Conservation (phyloP, 116 monocot genomes). For the Phalaenopsis hybrid region DNA sequence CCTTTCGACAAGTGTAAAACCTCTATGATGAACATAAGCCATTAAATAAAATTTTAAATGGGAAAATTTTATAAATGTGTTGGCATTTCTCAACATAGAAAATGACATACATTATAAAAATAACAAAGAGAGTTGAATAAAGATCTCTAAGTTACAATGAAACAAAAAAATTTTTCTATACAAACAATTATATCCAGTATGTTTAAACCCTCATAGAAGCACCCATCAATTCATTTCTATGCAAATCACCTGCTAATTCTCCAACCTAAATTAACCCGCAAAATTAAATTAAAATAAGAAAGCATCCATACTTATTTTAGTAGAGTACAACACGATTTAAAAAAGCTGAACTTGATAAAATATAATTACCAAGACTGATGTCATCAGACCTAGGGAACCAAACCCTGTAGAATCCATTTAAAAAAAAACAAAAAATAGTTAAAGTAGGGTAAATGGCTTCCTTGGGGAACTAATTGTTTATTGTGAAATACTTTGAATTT, state of each 20-base stretch:
- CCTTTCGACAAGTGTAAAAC: too few species aligned
- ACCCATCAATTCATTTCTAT: background rate
- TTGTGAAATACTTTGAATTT: background rate
- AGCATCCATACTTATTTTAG: background rate
- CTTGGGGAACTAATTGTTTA: background rate
- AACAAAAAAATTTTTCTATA: background rate
- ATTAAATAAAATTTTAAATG: background rate
- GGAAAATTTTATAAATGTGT: background rate
- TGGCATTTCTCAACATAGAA: background rate
- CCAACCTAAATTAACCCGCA: background rate
- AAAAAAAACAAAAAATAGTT: background rate
- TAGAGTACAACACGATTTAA: background rate
- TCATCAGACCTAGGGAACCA: slow-evolving; percentile 87
- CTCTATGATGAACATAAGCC: background rate
- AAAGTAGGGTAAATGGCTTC: background rate
- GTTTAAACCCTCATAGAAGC: background rate
- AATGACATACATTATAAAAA: background rate
- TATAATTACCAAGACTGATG: slow-evolving; percentile 71
- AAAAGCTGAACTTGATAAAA: background rate
- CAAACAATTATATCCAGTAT: background rate
- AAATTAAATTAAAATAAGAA: background rate
- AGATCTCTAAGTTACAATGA: background rate
- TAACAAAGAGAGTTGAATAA: background rate
- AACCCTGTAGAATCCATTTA: slow-evolving; percentile 42
- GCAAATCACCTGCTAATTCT: background rate